A percentile compares a stretch with the other conserved stretches of the same genome.
These are phyloP conservation scores for Penicillium decumbens DNA, from an alignment of 2,329 filamentous ascomycete species.

Conservation along the genomic window DNA sequence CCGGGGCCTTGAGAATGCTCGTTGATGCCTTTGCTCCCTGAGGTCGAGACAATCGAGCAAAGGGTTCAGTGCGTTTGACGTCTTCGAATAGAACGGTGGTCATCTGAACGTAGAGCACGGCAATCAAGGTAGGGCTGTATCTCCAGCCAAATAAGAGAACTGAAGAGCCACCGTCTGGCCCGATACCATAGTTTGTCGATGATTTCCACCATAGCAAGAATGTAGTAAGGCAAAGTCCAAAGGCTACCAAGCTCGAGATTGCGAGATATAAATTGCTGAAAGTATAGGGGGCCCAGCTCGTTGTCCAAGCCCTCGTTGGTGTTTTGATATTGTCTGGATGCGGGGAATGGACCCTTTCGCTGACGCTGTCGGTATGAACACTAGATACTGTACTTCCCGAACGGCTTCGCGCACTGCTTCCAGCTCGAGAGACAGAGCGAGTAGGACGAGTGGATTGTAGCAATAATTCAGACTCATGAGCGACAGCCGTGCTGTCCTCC, in stretches of 20 bases:
- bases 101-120: slow-evolving; percentile 25
- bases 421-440: no score
- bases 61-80: slow-evolving; percentile 26
- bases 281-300: slow-evolving; percentile 13
- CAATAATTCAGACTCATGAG: no score
- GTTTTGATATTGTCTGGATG: no score
- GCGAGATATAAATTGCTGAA: slow-evolving; percentile 4
- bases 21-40: slow-evolving; percentile 12
- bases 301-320: no score
- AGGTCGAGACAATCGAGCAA: slow-evolving; percentile 17
- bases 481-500: no score
- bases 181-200: slow-evolving; percentile 19
- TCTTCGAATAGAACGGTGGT: slow-evolving; percentile 21
- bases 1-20: slow-evolving; percentile 17
- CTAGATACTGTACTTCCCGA: no score
- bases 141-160: slow-evolving; percentile 25
- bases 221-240: slow-evolving; percentile 3
- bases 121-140: slow-evolving; percentile 26
- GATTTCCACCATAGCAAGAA: slow-evolving; percentile 21
- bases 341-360: no score
- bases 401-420: no score
- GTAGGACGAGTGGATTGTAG: no score
- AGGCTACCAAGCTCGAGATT: background rate
- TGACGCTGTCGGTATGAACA: no score
- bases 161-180: slow-evolving; percentile 23